Base-by-base conservation (phyloP, 108 stramenopile genomes). In the Parmales sp. region DNA sequence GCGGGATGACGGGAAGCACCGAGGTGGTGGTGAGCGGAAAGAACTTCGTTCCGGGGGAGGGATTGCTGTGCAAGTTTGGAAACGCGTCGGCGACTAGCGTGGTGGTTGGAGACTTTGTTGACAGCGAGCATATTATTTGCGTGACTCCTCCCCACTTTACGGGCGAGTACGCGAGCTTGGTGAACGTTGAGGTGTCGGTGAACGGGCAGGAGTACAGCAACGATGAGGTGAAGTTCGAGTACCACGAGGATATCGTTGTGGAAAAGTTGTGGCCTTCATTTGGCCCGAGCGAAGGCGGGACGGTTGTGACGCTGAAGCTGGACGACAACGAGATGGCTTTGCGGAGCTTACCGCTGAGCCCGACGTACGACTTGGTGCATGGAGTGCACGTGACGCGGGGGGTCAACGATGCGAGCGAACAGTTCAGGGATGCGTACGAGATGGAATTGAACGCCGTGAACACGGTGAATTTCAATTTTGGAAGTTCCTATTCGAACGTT, bases 381-480 rank as follows among this genome's bases (percentile, higher is more conserved):
- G 45, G 16, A 1, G 45, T 31, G 4, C 31, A 23, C 13, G 9
- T 25, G 11, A 45, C 44, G 31, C 22, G 20, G 25, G 66, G 23
- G 18, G 66, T 45, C n/a, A 8, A 28, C 2, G 45, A 18, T 6
- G 11, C 31, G 0, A 1, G 31, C 3, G 45, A 45, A 19, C 28
- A 41, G 45, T 37, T 44, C 29, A 2, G 26, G 16, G 28, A 23
- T 0, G 25, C 44, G 6, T 28, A 44, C 16, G 39, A 26, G 39
- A 45, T 9, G 7, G 64, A 38, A 28, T 23, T 65, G 19, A 73
- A 54, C 45, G 69, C 51, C 18, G 69, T 69, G 9, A n/a, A 36
- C 43, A 65, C 45, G 36, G 46, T 78, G 48, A 70, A 67, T 20
- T 67, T 64, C 23, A 75, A 80, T 36, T 46, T 45, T 22, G 26